A percentile compares a stretch with the other conserved stretches of the same genome.
phyloP scores from a whole-genome alignment of 805 yeast species.

The Monosporozyma yasuniensis region DNA sequence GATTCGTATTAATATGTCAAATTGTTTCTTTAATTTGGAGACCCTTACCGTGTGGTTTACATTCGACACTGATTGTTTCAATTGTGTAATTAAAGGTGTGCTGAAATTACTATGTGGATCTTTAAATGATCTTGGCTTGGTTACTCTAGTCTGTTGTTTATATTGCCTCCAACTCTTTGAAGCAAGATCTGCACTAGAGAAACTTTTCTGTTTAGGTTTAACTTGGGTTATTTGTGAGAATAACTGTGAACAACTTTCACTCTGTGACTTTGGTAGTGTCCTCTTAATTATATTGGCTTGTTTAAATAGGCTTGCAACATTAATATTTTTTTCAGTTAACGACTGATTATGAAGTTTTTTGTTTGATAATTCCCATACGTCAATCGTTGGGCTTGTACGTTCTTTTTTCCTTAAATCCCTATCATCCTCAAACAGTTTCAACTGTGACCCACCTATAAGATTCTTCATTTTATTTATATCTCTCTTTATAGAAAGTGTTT shows the following conservation, averaged over 20 bases:
- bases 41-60: neutral
- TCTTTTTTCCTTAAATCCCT: neutral
- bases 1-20: conserved; percentile 2
- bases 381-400: neutral
- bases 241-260: neutral
- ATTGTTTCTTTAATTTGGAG: neutral
- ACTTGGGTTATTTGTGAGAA: neutral
- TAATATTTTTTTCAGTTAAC: neutral
- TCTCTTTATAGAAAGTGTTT: neutral
- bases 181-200: neutral
- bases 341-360: neutral
- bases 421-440: neutral
- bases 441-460: neutral
- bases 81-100: neutral
- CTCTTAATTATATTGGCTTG: neutral
- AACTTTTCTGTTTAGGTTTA: neutral
- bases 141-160: neutral
- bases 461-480: neutral
- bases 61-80: neutral
- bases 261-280: neutral
- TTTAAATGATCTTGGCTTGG: neutral
- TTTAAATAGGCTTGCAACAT: neutral
- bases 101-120: neutral
- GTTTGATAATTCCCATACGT: neutral
- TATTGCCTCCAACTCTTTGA: neutral